phyloP scores from a whole-genome alignment of 2,329 filamentous ascomycete species.

The Arachnomyces sp. region DNA sequence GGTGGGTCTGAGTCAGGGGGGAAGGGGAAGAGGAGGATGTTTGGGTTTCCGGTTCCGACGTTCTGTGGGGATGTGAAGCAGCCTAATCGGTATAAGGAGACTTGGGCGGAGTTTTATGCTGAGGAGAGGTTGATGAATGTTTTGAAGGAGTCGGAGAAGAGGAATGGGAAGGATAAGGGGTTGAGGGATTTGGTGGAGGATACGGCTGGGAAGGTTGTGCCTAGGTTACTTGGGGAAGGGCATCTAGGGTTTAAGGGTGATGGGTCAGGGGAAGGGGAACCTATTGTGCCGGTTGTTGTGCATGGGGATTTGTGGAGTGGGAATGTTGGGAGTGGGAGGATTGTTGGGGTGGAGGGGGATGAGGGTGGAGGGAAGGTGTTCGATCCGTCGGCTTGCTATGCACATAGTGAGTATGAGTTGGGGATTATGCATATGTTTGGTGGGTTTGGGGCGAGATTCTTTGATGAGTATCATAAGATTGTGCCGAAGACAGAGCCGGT shows the following conservation, averaged over 20 bases:
- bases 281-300: conserved; percentile 65
- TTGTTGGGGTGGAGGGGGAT: conserved; percentile 41
- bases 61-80: conserved; percentile 82
- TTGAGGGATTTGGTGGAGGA: conserved; percentile 56
- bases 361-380: conserved; percentile 67
- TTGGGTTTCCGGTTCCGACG: conserved; percentile 76
- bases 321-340: conserved; percentile 61
- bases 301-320: conserved; percentile 95
- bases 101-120: conserved; percentile 82
- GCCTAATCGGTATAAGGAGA: conserved; percentile 62
- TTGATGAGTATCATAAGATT: conserved; percentile 65
- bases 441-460: conserved; percentile 65
- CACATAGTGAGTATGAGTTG: conserved; percentile 80
- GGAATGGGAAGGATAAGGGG: conserved; percentile 57
- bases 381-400: conserved; percentile 73
- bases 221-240: conserved; percentile 61
- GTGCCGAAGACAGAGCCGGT: conserved; percentile 72
- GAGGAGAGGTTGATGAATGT: conserved; percentile 64
- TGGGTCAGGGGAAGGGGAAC: conserved; percentile 38
- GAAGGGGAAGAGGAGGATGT: conserved; percentile 42
- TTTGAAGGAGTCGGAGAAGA: conserved; percentile 46
- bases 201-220: conserved; percentile 59
- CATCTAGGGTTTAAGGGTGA: conserved; percentile 46
- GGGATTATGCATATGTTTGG: conserved; percentile 98
- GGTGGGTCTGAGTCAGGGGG: conserved; percentile 11